Percentiles rank a stretch among this genome's conserved stretches.
Conservation (phyloP, 768 basidiomycete species). For the Suillus subalutaceus region DNA sequence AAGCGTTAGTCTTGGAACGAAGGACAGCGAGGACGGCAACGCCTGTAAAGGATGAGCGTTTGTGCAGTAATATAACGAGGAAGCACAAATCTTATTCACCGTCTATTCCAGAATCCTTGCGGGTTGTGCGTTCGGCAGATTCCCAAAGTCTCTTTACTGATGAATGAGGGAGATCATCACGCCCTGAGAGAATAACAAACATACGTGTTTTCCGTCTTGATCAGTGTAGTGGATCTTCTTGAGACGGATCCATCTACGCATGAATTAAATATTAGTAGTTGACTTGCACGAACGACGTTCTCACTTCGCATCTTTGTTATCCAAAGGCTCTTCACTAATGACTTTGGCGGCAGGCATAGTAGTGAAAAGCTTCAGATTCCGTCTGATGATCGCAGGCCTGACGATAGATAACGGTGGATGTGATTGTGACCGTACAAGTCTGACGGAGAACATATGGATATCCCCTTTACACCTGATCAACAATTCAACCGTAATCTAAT, state of each 20-base stretch:
- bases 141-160: conserved; percentile 79
- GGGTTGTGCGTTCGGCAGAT: conserved; percentile 80
- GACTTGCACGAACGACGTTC: conserved; percentile 18
- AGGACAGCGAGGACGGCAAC: conserved; percentile 86
- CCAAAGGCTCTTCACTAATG: conserved; percentile 52
- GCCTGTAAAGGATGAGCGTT: conserved; percentile 45
- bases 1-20: conserved; percentile 70
- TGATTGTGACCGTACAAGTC: not conserved
- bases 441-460: not conserved
- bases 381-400: not conserved
- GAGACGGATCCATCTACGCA: conserved; percentile 77
- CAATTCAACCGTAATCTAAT: too few species aligned
- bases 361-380: conserved; percentile 1
- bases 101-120: conserved; percentile 77
- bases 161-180: conserved; percentile 5
- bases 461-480: too few species aligned
- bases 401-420: not conserved
- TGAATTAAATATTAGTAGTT: not conserved
- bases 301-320: conserved; percentile 61
- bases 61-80: not conserved
- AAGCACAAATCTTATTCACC: conserved; percentile 44
- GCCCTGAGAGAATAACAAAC: conserved; percentile 15
- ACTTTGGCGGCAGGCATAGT: conserved; percentile 51
- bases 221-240: conserved; percentile 84
- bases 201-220: conserved; percentile 72